Evolutionary conservation across 805 yeast genomes (phyloP).

Genomic region (Diddensiella caesifluorescens): DNA sequence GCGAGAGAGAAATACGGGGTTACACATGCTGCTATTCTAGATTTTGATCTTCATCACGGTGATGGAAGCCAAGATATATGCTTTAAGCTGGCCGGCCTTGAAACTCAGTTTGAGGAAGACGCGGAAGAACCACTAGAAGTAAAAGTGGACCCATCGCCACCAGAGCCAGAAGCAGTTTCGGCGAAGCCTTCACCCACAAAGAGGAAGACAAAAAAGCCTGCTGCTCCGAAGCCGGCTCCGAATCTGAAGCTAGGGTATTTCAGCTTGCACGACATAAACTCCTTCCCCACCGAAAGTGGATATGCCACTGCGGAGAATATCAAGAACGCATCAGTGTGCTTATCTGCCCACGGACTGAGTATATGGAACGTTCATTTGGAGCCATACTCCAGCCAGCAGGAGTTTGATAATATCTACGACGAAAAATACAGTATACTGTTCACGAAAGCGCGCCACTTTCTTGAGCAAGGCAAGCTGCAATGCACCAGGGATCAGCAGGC

Average conservation of each 20-base stretch:
- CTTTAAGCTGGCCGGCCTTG: conserved; percentile 69
- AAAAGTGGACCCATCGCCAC: conserved; percentile 22
- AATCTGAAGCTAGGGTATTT: conserved; percentile 72
- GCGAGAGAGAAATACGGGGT: conserved; percentile 58
- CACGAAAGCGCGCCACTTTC: conserved; percentile 60
- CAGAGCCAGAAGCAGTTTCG: conserved; percentile 1
- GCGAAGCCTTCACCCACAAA: conserved; percentile 7
- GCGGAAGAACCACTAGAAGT: conserved; percentile 25
- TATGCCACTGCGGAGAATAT: conserved; percentile 67
- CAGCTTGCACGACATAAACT: conserved; percentile 78
- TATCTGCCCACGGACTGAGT: conserved; percentile 68
- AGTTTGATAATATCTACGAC: conserved; percentile 58
- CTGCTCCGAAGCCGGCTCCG: not conserved
- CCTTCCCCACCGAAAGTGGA: conserved; percentile 78
- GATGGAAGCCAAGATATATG: conserved; percentile 86
- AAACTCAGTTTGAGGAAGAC: conserved; percentile 42
- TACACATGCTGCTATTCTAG: conserved; percentile 76
- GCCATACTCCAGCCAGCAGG: conserved; percentile 56
- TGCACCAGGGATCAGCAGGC: conserved; percentile 32
- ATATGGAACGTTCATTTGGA: conserved; percentile 82
- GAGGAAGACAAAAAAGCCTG: conserved; percentile 8
- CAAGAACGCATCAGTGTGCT: conserved; percentile 71
- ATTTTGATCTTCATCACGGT: conserved; percentile 83
- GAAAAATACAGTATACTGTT: conserved; percentile 56
- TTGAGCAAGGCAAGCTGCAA: conserved; percentile 29